Evolutionary conservation across 2,329 filamentous ascomycete species (phyloP).

Genomic region (Ceratocystis variospora): DNA sequence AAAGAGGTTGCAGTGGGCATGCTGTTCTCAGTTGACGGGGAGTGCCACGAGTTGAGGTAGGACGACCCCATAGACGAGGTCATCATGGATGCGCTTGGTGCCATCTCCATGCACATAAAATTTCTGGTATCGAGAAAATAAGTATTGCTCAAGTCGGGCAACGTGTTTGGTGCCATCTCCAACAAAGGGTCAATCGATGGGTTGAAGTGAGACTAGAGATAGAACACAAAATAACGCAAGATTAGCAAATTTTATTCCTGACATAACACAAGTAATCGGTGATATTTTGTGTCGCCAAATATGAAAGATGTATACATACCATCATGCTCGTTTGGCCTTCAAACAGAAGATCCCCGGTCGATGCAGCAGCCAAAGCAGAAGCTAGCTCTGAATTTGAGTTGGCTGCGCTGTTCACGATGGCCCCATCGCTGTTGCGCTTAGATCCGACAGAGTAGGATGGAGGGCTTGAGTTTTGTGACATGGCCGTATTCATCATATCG

Average conservation of each 20-base stretch:
- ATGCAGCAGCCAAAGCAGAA: neutral
- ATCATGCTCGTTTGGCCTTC: neutral
- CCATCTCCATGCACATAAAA: neutral
- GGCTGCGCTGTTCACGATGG: neutral
- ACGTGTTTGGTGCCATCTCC: neutral
- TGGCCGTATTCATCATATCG: constrained; percentile 1
- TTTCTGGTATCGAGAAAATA: neutral
- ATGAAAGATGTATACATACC: neutral
- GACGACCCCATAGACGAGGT: neutral
- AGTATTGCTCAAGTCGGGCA: neutral
- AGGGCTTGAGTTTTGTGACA: constrained; percentile 5
- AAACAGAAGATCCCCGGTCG: neutral
- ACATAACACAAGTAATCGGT: no score
- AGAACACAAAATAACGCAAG: neutral
- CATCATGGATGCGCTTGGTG: neutral
- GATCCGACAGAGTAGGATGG: constrained; percentile 8
- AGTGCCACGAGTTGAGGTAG: neutral
- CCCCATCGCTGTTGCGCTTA: constrained; percentile 18
- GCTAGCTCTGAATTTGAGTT: neutral
- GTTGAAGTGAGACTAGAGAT: neutral
- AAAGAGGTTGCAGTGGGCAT: neutral
- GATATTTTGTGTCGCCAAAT: neutral
- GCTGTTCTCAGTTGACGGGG: neutral
- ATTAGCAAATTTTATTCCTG: neutral
- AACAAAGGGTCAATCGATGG: neutral